Conservation (phyloP, 257 asterid genomes). For the Anisodus tanguticus region DNA sequence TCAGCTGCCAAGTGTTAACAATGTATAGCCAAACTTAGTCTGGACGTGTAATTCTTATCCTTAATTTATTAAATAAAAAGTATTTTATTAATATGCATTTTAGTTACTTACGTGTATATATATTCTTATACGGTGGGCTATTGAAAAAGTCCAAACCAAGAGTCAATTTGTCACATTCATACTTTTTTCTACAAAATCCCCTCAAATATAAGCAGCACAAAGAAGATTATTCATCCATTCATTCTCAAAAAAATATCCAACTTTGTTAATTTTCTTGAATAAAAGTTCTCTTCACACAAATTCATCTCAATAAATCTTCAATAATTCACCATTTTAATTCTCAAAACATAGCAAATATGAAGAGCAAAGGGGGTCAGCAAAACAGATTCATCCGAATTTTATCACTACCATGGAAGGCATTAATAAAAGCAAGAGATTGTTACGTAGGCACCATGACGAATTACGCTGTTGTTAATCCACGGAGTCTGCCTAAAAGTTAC, state of each 20-base stretch:
- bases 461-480: constrained; percentile 22
- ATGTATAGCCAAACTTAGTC: constrained; percentile 1
- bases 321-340: too few relatives aligned
- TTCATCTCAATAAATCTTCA: background rate
- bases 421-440: constrained; percentile 44
- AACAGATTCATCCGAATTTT: constrained; percentile 59
- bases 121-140: constrained; percentile 26
- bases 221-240: background rate
- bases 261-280: background rate
- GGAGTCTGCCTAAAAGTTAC: constrained; percentile 32
- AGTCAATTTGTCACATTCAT: background rate
- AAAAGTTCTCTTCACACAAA: background rate
- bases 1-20: background rate
- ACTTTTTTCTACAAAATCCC: background rate
- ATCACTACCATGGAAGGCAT: constrained; percentile 47
- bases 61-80: background rate
- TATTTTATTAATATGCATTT: background rate
- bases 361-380: constrained; percentile 29
- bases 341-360: background rate
- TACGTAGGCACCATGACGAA: constrained; percentile 48
- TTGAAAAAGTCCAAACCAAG: background rate
- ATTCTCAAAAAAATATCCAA: background rate
- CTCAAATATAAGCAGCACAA: background rate
- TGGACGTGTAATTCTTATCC: constrained; percentile 23
- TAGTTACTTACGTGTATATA: background rate